Evolutionary conservation across 768 basidiomycete genomes (phyloP).

Genomic region (Boletus vinaceobasis): DNA sequence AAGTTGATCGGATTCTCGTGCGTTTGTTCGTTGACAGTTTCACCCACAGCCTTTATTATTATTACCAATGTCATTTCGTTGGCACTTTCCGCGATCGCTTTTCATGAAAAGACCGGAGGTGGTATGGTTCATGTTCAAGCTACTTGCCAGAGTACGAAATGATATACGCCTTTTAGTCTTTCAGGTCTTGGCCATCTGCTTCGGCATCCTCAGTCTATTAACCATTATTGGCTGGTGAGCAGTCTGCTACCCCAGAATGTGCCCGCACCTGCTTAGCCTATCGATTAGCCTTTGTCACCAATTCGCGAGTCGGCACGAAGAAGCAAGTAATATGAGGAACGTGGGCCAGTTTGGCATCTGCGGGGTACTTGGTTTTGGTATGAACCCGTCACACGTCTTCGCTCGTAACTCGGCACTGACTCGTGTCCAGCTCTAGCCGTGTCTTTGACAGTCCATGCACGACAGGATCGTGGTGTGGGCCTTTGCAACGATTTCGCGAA

Average conservation of each 20-base stretch:
- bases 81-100: conserved; percentile 15
- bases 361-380: conserved; percentile 19
- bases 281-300: conserved; percentile 16
- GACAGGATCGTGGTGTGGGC: conserved; percentile 9
- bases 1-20: neutral
- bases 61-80: conserved; percentile 10
- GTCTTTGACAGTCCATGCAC: conserved; percentile 29
- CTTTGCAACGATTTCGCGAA: conserved; percentile 32
- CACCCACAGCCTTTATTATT: conserved; percentile 15
- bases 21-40: neutral
- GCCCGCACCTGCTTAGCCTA: neutral
- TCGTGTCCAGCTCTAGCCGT: conserved; percentile 13
- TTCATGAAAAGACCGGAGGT: conserved; percentile 21
- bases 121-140: conserved; percentile 12
- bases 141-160: neutral
- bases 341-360: conserved; percentile 20
- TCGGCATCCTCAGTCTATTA: conserved; percentile 10
- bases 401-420: neutral
- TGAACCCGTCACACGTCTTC: neutral
- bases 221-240: conserved; percentile 22
- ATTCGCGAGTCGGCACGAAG: conserved; percentile 7
- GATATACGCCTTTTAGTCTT: conserved; percentile 15
- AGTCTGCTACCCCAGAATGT: neutral
- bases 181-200: conserved; percentile 15
- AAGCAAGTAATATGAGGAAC: conserved; percentile 23